Evolutionary conservation across 805 yeast genomes (phyloP).

Genomic region (Sugiyamaella boreocaroliniensis): DNA sequence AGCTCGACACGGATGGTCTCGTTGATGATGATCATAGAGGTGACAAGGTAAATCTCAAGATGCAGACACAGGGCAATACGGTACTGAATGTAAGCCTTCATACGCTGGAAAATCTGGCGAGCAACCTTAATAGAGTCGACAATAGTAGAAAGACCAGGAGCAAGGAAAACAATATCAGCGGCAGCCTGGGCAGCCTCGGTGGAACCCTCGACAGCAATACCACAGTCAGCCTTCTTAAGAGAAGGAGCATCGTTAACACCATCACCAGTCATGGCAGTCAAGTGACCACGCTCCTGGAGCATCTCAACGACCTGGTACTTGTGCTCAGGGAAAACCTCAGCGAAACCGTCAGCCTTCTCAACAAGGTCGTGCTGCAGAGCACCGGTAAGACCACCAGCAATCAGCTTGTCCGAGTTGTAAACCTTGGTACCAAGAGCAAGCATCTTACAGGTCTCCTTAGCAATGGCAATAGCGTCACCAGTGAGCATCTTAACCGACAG

Average conservation of each 20-base stretch:
- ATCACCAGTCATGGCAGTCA: slow-evolving; percentile 99
- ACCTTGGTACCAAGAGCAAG: slow-evolving; percentile 94
- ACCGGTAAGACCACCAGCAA: slow-evolving; percentile 95
- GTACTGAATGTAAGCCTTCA: slow-evolving; percentile 97
- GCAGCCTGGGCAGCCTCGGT: slow-evolving; percentile 97
- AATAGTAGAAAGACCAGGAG: slow-evolving; percentile 92
- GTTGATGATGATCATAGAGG: slow-evolving; percentile 93
- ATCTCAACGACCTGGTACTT: slow-evolving; percentile 93
- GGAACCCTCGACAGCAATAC: slow-evolving; percentile 98
- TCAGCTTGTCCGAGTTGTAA: slow-evolving; percentile 93
- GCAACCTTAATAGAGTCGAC: slow-evolving; percentile 93
- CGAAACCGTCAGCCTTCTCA: slow-evolving; percentile 97
- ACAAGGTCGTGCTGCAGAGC: slow-evolving; percentile 95
- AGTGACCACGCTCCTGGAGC: slow-evolving; percentile 90
- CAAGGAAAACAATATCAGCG: slow-evolving; percentile 91
- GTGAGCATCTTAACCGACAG: slow-evolving; percentile 95
- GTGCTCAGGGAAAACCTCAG: slow-evolving; percentile 98
- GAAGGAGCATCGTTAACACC: slow-evolving; percentile 99
- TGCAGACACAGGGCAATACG: slow-evolving; percentile 94
- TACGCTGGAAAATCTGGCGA: slow-evolving; percentile 97
- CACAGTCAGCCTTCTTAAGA: slow-evolving; percentile 90
- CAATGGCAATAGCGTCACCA: slow-evolving; percentile 99
- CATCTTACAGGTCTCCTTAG: slow-evolving; percentile 98
- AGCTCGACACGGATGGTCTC: slow-evolving; percentile 79
- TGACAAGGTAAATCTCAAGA: slow-evolving; percentile 89